Conservation (phyloP, 2,329 filamentous ascomycete species). For the Mycosphaerella sp. region DNA sequence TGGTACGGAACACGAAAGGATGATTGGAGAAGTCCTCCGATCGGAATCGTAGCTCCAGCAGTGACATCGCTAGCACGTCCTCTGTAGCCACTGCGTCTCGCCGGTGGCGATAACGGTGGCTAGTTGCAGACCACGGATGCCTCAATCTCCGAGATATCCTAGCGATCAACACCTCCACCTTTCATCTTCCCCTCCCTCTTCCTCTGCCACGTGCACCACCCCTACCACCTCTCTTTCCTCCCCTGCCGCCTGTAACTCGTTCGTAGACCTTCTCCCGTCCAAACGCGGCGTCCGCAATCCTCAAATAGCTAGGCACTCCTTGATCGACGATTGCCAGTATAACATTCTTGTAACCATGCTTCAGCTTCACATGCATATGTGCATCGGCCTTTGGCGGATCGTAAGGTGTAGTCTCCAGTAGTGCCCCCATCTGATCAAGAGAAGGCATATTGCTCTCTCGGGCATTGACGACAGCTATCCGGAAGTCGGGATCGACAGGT, state of each 20-base stretch:
- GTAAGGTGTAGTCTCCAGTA: slow-evolving; percentile 69
- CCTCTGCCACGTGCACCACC: slow-evolving; percentile 20
- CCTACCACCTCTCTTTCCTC: slow-evolving; percentile 34
- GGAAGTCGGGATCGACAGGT: slow-evolving; percentile 74
- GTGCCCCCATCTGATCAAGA: slow-evolving; percentile 60
- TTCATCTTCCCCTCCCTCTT: slow-evolving; percentile 31
- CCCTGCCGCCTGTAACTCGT: slow-evolving; percentile 38
- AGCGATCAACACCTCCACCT: not conserved
- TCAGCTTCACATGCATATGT: slow-evolving; percentile 67
- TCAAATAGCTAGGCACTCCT: slow-evolving; percentile 81
- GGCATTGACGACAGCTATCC: slow-evolving; percentile 74
- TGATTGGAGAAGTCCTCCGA: too few relatives aligned
- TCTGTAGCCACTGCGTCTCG: too few relatives aligned
- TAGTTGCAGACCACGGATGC: not conserved
- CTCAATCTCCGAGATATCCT: not conserved
- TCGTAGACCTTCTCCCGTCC: slow-evolving; percentile 63
- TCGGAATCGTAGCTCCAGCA: too few relatives aligned
- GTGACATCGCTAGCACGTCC: too few relatives aligned
- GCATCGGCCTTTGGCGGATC: slow-evolving; percentile 48
- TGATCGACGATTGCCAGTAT: slow-evolving; percentile 84
- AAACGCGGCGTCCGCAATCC: slow-evolving; percentile 75
- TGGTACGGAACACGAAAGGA: too few relatives aligned
- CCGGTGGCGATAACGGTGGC: not conserved
- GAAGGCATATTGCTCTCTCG: slow-evolving; percentile 66
- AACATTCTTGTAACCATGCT: slow-evolving; percentile 77